Base-by-base conservation (phyloP, 2,329 filamentous ascomycete genomes). In the Zalaria sp. region DNA sequence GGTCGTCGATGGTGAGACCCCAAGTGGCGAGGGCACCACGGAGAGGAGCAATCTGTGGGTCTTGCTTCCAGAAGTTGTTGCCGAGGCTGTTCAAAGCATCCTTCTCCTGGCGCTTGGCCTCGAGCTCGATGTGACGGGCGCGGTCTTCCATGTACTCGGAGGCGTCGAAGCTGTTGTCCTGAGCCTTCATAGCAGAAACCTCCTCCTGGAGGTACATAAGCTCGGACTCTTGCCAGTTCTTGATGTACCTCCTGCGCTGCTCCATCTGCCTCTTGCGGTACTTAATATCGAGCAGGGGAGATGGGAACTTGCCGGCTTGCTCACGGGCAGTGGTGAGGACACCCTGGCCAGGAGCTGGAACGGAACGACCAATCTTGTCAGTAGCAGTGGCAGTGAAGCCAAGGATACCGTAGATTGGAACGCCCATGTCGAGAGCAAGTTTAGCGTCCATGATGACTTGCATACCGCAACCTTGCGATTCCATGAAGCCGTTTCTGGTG, bases 31-130 rank as follows among this genome's bases (percentile, higher is more conserved):
- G 77, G 44, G 91, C 87, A 65, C 91, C 91, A 61, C 91, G 88
- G 35, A 98, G 78, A 57, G 93, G 91, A 57, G 91, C 89, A 57
- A 98, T 98, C 56, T 79, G 81, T 35, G 86, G 71, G 60, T 98
- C 89, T 57, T 85, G 81, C 73, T 91, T 95, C 91, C 93, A 98
- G 77, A 98, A 98, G 67, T 83, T 87, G 73, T 98, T 98, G 59
- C 93, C 91, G 53, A 94, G 77, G 66, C 86, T 93, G 64, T 80
- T 81, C 47, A 94, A 77, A 11, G 89, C 85, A 51, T 96, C 89
- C 67, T 88, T 93, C 67, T 89, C 86, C 63, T 98, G 89, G 51
- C 91, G 79, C 50, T 74, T 71, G 40, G 89, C 87, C 65, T 98
- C 85, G 18, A 72, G 82, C 62, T 93, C 83, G 53, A 96, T 89